Base-by-base conservation (phyloP, 2,329 filamentous ascomycete species). In the Cordyceps javanica region DNA sequence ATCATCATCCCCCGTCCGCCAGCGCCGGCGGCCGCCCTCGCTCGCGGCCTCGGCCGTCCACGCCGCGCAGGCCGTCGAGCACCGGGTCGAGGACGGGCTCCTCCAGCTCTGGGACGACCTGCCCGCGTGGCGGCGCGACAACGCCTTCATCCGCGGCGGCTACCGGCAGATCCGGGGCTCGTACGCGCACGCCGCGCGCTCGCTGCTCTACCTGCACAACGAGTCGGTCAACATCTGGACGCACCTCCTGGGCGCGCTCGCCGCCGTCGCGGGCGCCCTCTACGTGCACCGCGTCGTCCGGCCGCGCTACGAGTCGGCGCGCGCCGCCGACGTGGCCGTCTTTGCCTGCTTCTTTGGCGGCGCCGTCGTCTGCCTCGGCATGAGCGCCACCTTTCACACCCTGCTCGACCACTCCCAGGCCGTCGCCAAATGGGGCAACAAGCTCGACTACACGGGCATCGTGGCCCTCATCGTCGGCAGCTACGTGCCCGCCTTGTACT, bases 361-460 rank as follows among this genome's bases (percentile, higher is more conserved):
- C 45, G 89, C 88, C 2, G 79, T 85, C 28, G 66, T 83, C 34
- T 93, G 90, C 65, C 75, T 94, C 54, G 87, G 88, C 23, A 90
- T 92, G 86, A 91, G 88, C 64, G 88, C 91, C 5, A 89, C 87
- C 3, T 99, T 86, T 69, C 94, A 99, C 70, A 82, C 89, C 2
- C 82, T 97, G 49, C 85, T 81, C 23, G 96, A 97, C 63, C 94
- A 99, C 71, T 94, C 89, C 19, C 82, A 85, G 38, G 73, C 74
- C 2, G 90, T 97, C 14, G 86, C 88, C 2, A 86, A 83, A 61
- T 89, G 91, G 77, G 92, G 92, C 11, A 97, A 97, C 70, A 90
- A 96, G 71, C 76, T 97, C 58, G 94, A 99, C 70, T 97, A 99
- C 70, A 83, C 93, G 5, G 94, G 94, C 7, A 99, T 99, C 64